Percentiles rank a stretch among this genome's conserved stretches.
Evolutionary conservation across 1,284 basidiomycete species (phyloP).

Genomic region (Papiliotrema terrestris): DNA sequence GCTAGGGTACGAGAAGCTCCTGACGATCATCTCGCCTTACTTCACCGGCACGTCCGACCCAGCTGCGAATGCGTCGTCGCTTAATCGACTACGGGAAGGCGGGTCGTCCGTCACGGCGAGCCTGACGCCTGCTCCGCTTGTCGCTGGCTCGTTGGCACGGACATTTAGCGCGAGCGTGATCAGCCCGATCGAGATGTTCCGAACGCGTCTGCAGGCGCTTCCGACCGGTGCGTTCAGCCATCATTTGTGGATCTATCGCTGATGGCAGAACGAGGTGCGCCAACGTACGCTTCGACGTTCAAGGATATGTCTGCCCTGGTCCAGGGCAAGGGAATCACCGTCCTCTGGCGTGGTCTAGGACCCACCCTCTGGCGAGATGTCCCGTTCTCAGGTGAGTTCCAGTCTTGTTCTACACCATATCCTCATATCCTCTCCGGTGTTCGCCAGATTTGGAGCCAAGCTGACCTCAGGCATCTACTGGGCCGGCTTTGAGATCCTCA

Average conservation of each 20-base stretch:
- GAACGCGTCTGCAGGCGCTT: slow-evolving; percentile 86
- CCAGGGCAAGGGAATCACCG: slow-evolving; percentile 61
- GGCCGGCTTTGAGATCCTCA: slow-evolving; percentile 47
- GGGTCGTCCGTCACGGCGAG: slow-evolving; percentile 30
- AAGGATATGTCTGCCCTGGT: slow-evolving; percentile 53
- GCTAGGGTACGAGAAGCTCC: slow-evolving; percentile 89
- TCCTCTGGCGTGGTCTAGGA: slow-evolving; percentile 85
- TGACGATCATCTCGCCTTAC: slow-evolving; percentile 48
- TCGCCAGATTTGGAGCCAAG: no score
- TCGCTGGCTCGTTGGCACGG: slow-evolving; percentile 78
- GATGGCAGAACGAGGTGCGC: slow-evolving; percentile 57
- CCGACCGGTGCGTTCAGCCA: slow-evolving; percentile 54
- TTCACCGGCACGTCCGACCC: slow-evolving; percentile 29
- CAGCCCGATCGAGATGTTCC: slow-evolving; percentile 88
- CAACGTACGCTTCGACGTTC: slow-evolving; percentile 55
- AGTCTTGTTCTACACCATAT: no score
- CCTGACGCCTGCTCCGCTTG: slow-evolving; percentile 64
- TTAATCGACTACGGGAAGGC: slow-evolving; percentile 13
- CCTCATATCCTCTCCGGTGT: no score
- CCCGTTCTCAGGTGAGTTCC: slow-evolving; percentile 73
- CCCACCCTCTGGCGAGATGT: slow-evolving; percentile 96
- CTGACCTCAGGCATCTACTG: slow-evolving; percentile 44
- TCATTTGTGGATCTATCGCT: neutral
- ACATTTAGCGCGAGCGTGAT: slow-evolving; percentile 73
- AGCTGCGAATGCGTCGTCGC: slow-evolving; percentile 21